These are phyloP conservation scores for Podospora appendiculata DNA, from an alignment of 495 filamentous ascomycete genomes.

Conservation along the genomic window DNA sequence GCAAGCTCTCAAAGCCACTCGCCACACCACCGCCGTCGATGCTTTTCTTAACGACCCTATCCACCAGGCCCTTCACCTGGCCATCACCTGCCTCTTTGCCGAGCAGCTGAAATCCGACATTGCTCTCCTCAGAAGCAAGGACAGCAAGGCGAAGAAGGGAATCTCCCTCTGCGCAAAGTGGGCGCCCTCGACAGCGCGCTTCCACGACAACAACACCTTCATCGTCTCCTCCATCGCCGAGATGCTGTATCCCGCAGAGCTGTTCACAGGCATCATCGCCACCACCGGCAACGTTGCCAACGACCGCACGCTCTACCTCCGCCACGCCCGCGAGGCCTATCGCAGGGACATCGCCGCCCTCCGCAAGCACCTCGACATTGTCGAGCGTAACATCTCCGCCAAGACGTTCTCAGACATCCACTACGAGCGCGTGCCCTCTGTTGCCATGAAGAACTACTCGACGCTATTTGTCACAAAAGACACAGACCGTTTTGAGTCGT, in stretches of 20 bases:
- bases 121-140: conserved; percentile 19
- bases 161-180: conserved; percentile 45
- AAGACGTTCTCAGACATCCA: conserved; percentile 32
- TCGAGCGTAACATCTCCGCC: conserved; percentile 35
- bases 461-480: conserved; percentile 35
- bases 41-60: conserved; percentile 23
- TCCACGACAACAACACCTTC: conserved; percentile 44
- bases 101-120: conserved; percentile 36
- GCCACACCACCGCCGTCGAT: conserved; percentile 22
- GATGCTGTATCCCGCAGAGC: conserved; percentile 26
- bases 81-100: conserved; percentile 40
- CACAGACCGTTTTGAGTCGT: conserved; percentile 29
- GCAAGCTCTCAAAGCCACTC: conserved; percentile 1
- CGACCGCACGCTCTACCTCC: conserved; percentile 35
- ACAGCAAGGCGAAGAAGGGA: conserved; percentile 19
- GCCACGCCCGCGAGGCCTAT: conserved; percentile 35
- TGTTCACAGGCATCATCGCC: neutral
- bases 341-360: conserved; percentile 32
- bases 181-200: conserved; percentile 34
- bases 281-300: conserved; percentile 3
- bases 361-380: conserved; percentile 34
- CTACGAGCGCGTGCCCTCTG: conserved; percentile 38
- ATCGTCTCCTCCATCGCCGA: conserved; percentile 41
- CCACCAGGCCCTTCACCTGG: conserved; percentile 34
- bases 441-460: conserved; percentile 41